phyloP scores from a whole-genome alignment of 108 stramenopile species.

The Nitzschia sp. region DNA sequence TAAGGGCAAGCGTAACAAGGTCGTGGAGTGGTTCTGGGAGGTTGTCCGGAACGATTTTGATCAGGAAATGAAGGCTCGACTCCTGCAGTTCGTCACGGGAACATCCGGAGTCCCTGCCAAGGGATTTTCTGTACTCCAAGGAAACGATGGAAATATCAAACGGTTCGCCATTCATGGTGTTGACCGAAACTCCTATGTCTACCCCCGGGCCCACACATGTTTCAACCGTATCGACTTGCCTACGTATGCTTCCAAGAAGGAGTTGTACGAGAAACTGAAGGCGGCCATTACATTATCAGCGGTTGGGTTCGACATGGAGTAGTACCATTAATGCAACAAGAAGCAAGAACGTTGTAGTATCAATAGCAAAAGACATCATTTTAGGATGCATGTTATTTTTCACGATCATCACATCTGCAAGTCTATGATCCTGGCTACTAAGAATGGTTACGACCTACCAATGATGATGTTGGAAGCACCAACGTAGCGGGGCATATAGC shows the following conservation, averaged over 20 bases:
- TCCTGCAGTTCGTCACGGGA: conserved; percentile 96
- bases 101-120: conserved; percentile 92
- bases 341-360: no score
- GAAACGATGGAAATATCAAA: conserved; percentile 91
- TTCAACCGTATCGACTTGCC: conserved; percentile 96
- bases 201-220: conserved; percentile 94
- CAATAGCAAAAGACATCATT: neutral
- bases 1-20: conserved; percentile 51
- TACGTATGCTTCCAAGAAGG: conserved; percentile 65
- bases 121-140: conserved; percentile 93
- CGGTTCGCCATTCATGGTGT: conserved; percentile 94
- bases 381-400: neutral
- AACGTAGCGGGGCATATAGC: no score
- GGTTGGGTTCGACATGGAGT: conserved; percentile 88
- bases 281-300: conserved; percentile 76
- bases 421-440: neutral
- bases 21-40: conserved; percentile 96
- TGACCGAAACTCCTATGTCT: conserved; percentile 50
- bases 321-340: conserved; percentile 5
- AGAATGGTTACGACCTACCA: no score
- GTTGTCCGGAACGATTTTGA: conserved; percentile 84
- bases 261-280: conserved; percentile 71
- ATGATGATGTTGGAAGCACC: no score
- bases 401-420: neutral
- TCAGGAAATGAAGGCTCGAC: conserved; percentile 89